Evolutionary conservation across 768 basidiomycete species (phyloP), one percentile per base, ranked within the genome.

Genomic region (Mycena vulgaris): DNA sequence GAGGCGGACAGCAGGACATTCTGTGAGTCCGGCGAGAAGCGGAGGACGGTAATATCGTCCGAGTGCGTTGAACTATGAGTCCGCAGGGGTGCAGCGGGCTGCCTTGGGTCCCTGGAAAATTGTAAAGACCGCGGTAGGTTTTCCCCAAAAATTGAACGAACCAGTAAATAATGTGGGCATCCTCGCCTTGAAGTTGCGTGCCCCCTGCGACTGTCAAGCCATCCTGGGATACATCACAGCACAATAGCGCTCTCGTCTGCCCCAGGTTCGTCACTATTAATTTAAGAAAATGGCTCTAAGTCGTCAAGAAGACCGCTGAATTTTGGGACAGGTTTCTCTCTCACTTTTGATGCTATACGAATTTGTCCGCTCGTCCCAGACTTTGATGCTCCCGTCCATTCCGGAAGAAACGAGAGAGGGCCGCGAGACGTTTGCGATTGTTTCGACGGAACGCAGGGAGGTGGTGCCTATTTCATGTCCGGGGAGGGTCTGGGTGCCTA

Each of bases 1-100:
- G 95, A 95, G 0, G 90, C 89, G 8, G 95, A 95, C n/a, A 97
- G 86, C 6, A 97, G 78, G 35, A 90, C 65, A 48, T 85, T 84
- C 55, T 81, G 75, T 0, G 82, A 74, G 48, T 74, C 71, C 4
- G 83, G 82, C 56, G 86, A 82, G 64, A 94, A 94, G 61, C 88
- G 87, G 0, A 97, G 79, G 6, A 89, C 85, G 0, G 96, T 97
- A 65, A 98, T 89, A 76, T 98, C 96, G 79, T 98, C 96, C 3
- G 96, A 97, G 76, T 98, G 96, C 0, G 95, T 95, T 3, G 93
- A 94, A 5, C 89, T 83, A 79, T 98, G 96, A n/a, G 83, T 85
- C 35, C 94, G 89, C 2, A 95, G 77, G 5, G 92, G 93, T 1
- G 87, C 85, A 2, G 83, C 85, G 13, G 95, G 90, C 62, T 90